A percentile compares a stretch with the other conserved stretches of the same genome.
Conservation (phyloP, 352 stramenopile genomes). For the Globisporangium carolinianum region DNA sequence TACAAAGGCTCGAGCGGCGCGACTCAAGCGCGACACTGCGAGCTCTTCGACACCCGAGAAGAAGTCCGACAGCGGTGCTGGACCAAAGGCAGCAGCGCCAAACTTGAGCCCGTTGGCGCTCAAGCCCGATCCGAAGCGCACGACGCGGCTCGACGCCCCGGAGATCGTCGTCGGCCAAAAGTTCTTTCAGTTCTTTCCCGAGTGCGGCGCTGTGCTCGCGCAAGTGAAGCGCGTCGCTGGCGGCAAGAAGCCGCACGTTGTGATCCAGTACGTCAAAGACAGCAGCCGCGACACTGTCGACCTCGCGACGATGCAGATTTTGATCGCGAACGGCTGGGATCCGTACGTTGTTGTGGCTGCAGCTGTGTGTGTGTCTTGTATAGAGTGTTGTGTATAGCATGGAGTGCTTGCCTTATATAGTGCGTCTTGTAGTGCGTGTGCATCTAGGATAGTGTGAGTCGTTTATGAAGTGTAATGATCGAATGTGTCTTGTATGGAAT, state of each 20-base stretch:
- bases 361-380: neutral
- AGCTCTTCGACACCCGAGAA: too few species aligned
- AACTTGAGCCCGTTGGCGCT: slow-evolving; percentile 28
- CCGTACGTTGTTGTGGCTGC: slow-evolving; percentile 16
- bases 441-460: too few species aligned
- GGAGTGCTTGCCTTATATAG: neutral
- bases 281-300: slow-evolving; percentile 50
- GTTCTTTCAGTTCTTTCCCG: slow-evolving; percentile 71
- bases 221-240: slow-evolving; percentile 71
- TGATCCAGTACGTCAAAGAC: slow-evolving; percentile 58
- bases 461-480: too few species aligned
- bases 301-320: slow-evolving; percentile 60
- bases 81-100: too few species aligned
- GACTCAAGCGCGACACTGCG: neutral
- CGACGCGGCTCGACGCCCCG: slow-evolving; percentile 35
- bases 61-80: too few species aligned
- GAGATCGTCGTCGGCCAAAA: slow-evolving; percentile 54
- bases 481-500: too few species aligned
- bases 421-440: too few species aligned
- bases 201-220: slow-evolving; percentile 42
- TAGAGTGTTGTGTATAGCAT: too few species aligned
- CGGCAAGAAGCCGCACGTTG: slow-evolving; percentile 73
- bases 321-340: slow-evolving; percentile 79
- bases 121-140: slow-evolving; percentile 44
- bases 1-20: neutral